Evolutionary conservation across 2,329 filamentous ascomycete species (phyloP), one percentile per base, ranked within the genome.

Genomic region (Periconia sp.): DNA sequence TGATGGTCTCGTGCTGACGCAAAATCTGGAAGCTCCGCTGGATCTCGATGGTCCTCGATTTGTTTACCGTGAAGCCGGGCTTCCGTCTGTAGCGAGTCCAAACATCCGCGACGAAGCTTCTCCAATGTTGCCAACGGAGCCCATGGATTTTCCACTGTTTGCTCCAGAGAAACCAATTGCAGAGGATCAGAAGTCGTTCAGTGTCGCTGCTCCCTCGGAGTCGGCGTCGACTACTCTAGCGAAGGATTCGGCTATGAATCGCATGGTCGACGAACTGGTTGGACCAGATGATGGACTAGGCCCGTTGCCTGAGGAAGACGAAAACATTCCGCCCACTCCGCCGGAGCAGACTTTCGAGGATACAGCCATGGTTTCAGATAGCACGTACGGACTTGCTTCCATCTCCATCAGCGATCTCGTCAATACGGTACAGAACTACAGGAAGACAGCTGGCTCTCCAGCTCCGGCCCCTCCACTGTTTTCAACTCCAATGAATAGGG

Each of bases 221-320:
- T 74, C 77, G n/a, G 73, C 77, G 15, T 77, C 77, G 4, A 70
- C 73, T 34, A 61, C 58, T 12, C 33, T 68, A 15, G 63, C 68
- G 7, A 70, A 69, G 37, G 77, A 79, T 43, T 70, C 69, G n/a
- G 75, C 76, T 17, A 78, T 82, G 70, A 74, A 74, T 48, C 74
- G 73, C 8, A 83, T 84, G 81, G 81, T 84, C 11, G 78, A 84
- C 51, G 73, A 79, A 44, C 68, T 84, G 19, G 72, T 84, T 36
- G 70, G 69, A 30, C 61, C 61, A 15, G 70, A 74, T 35, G 71
- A 73, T 18, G 66, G 71, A 29, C 47, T 72, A 35, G 69, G 69
- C 44, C 63, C 68, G 16, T 52, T 71, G 18, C 62, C 57, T 7
- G 73, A 76, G 35, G 73, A 75, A 44, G 70, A 70, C 21, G 69